A percentile compares a stretch with the other conserved stretches of the same genome.
Conservation (phyloP, 2,329 filamentous ascomycete genomes). For the Aaosphaeria arxii region DNA sequence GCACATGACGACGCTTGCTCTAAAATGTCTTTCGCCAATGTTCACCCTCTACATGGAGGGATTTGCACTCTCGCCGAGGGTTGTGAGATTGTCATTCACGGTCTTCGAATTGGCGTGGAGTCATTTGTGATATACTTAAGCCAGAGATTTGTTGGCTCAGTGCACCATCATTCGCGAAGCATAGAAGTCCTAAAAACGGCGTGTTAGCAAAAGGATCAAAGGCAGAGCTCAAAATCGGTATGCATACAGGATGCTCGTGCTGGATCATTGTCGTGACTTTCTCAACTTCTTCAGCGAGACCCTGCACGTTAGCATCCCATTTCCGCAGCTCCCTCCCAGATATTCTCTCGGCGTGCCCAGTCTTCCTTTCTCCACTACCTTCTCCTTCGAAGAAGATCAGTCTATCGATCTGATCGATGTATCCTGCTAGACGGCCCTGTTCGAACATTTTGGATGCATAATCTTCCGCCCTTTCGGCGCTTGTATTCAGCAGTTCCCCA, state of each 20-base stretch:
- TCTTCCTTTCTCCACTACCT: constrained; percentile 66
- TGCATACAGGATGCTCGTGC: constrained; percentile 64
- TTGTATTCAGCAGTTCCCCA: constrained; percentile 72
- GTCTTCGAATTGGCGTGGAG: too few relatives aligned
- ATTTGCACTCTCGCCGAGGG: too few relatives aligned
- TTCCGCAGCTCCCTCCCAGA: constrained; percentile 71
- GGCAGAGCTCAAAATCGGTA: too few relatives aligned
- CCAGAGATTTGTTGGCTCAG: background rate
- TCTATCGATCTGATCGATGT: constrained; percentile 90
- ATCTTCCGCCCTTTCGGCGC: constrained; percentile 78
- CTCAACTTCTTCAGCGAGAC: constrained; percentile 85
- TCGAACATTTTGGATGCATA: constrained; percentile 96
- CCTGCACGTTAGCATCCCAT: constrained; percentile 88
- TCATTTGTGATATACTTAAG: too few relatives aligned
- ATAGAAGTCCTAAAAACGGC: background rate
- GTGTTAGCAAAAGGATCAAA: too few relatives aligned
- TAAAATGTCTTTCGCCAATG: too few relatives aligned
- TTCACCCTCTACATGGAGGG: too few relatives aligned
- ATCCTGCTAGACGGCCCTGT: constrained; percentile 80
- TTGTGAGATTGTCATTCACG: too few relatives aligned
- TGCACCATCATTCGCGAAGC: background rate
- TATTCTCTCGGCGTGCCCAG: constrained; percentile 56
- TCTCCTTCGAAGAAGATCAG: constrained; percentile 85
- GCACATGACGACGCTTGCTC: too few relatives aligned
- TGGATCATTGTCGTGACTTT: constrained; percentile 79